Percentiles rank a stretch among this genome's conserved stretches.
Evolutionary conservation across 805 yeast genomes (phyloP).

Genomic region (Kazachstania kunashirensis): DNA sequence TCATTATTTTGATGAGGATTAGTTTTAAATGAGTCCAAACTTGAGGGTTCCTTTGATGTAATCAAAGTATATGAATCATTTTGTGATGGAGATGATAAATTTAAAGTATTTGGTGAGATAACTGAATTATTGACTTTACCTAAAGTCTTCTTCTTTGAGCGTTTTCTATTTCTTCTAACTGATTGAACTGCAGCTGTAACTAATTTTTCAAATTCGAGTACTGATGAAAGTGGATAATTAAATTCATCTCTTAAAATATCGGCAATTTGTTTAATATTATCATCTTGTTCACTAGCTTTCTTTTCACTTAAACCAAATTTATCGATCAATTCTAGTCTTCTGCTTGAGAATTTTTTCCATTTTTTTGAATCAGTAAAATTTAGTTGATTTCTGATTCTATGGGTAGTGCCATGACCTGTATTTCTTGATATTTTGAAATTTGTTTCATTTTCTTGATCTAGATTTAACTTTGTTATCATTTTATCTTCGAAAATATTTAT

Average conservation of each 20-base stretch:
- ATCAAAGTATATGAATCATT: neutral
- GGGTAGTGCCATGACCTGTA: constrained; percentile 32
- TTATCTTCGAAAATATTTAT: no score
- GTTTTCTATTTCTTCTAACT: constrained; percentile 77
- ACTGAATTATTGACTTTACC: neutral
- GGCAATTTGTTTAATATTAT: constrained; percentile 70
- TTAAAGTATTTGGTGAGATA: neutral
- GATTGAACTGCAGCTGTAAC: constrained; percentile 93
- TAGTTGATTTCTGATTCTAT: constrained; percentile 39
- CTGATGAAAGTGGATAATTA: constrained; percentile 47
- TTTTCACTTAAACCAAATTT: constrained; percentile 47
- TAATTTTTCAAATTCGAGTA: constrained; percentile 74
- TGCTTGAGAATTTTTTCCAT: constrained; percentile 88
- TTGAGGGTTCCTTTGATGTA: neutral
- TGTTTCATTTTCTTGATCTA: neutral
- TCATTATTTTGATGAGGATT: neutral
- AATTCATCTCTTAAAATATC: constrained; percentile 68
- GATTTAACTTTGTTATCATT: no score
- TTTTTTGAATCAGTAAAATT: constrained; percentile 69
- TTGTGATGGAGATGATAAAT: neutral
- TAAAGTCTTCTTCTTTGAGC: constrained; percentile 38
- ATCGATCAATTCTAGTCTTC: constrained; percentile 83
- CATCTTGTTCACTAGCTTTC: constrained; percentile 91
- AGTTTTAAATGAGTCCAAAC: no score
- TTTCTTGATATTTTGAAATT: neutral